phyloP scores from a whole-genome alignment of 208 protist species.

The Strigomonas oncopelti region DNA sequence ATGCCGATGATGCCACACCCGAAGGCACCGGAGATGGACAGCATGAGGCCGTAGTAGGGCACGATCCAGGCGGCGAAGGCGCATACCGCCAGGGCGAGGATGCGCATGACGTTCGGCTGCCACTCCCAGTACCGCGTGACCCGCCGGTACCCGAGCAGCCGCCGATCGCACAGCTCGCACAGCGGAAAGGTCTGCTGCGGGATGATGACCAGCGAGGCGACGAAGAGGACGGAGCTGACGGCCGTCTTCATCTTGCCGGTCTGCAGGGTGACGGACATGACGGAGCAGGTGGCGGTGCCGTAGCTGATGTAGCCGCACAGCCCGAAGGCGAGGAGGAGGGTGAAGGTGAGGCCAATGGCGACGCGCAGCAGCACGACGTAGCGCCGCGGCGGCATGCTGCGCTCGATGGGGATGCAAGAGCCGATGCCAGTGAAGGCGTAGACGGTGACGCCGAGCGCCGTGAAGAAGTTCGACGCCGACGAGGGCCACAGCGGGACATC shows the following conservation, averaged over 20 bases:
- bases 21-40: conserved; percentile 47
- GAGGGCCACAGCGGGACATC: conserved; percentile 27
- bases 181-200: conserved; percentile 50
- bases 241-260: conserved; percentile 35
- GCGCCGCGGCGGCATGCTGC: conserved; percentile 31
- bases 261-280: conserved; percentile 52
- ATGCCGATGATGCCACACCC: conserved; percentile 49
- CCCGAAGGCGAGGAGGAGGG: conserved; percentile 35
- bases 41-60: conserved; percentile 52
- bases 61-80: conserved; percentile 38
- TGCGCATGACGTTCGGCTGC: conserved; percentile 41
- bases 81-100: conserved; percentile 25
- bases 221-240: conserved; percentile 47
- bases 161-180: conserved; percentile 46
- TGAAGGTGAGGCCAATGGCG: conserved; percentile 25
- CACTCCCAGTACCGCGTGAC: conserved; percentile 38
- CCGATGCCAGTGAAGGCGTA: conserved; percentile 62
- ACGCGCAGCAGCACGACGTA: conserved; percentile 37
- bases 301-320: conserved; percentile 45
- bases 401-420: conserved; percentile 34
- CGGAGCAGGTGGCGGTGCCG: conserved; percentile 48
- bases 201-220: conserved; percentile 48
- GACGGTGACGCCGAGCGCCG: conserved; percentile 45
- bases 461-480: conserved; percentile 40
- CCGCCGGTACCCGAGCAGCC: conserved; percentile 36